Conservation (phyloP, 805 yeast genomes). For the Metschnikowia sp. region DNA sequence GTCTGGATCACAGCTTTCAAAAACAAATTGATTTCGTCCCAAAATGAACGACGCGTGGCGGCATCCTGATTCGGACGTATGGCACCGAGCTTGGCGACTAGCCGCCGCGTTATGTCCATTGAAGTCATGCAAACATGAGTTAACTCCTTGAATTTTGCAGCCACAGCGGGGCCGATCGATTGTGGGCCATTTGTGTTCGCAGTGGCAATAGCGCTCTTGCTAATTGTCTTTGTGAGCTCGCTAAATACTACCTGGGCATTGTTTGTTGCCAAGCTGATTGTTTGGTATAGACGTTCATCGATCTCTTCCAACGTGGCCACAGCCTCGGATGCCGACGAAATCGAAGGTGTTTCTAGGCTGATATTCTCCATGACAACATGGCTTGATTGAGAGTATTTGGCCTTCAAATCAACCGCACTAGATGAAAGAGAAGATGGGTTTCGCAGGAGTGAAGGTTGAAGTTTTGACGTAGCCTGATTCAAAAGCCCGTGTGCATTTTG, state of each 20-base stretch:
- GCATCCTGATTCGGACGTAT: constrained; percentile 47
- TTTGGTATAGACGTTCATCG: constrained; percentile 65
- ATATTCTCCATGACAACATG: constrained; percentile 9
- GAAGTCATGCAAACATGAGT: constrained; percentile 75
- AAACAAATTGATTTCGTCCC: constrained; percentile 83
- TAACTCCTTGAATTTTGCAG: constrained; percentile 69
- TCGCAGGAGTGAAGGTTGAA: background rate
- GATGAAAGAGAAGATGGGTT: constrained; percentile 4
- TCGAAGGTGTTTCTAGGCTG: constrained; percentile 8
- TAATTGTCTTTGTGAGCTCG: constrained; percentile 65
- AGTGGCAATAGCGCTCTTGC: constrained; percentile 57
- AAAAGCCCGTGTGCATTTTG: constrained; percentile 59
- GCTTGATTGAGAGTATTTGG: constrained; percentile 5
- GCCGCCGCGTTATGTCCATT: constrained; percentile 73
- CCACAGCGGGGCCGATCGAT: constrained; percentile 40
- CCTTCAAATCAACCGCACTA: constrained; percentile 5
- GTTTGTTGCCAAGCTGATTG: constrained; percentile 57
- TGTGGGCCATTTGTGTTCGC: constrained; percentile 24
- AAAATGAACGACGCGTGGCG: constrained; percentile 59
- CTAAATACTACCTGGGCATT: constrained; percentile 77
- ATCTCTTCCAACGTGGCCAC: constrained; percentile 37
- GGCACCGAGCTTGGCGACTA: constrained; percentile 51
- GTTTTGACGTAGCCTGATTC: background rate
- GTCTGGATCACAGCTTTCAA: constrained; percentile 81
- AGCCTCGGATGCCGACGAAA: constrained; percentile 11